Base-by-base conservation (phyloP, 1,284 basidiomycete genomes). In the Leccinum fallax region DNA sequence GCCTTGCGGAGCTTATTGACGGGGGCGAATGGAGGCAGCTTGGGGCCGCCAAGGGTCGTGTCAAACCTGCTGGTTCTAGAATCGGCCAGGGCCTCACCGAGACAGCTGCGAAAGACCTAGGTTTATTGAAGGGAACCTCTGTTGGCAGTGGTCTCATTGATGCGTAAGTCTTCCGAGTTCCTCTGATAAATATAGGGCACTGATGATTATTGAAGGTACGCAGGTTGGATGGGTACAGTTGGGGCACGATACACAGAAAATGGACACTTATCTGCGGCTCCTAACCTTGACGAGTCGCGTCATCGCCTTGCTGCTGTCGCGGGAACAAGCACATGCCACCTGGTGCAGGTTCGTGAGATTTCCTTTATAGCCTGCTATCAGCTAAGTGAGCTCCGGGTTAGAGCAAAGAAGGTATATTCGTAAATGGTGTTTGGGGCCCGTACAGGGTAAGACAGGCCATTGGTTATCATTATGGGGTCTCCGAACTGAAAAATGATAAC, bases 151-250 rank as follows among this genome's bases (percentile, higher is more conserved):
- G 88, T 24, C 85, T 99, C 53, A 98, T 99, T 70, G 97, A 99
- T 70, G 97, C 96, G 85, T 95, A 71, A 63, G 63, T 38, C 51
- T 40, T 19, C 5, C 24, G 28, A 48, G 30, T n/a, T 4, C 11
- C 13, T 38, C n/a, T 16, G 5, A 55, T 53, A 30, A 24, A 40
- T 5, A 10, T 53, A 26, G 6, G 16, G 46, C 24, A 26, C 43
- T 65, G 13, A 66, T 57, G 28, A 28, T 55, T 6, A 53, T 38
- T 62, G 24, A 65, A 94, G 92, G 7, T 98, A 98, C 76, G 95
- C 97, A 2, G 97, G 97, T n/a, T 99, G 97, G 97, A 83, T 99
- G 68, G 97, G 97, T 19, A 98, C 97, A 0, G 88, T 98, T 43
- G 97, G 93, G 8, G 96, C 95, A 8, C 80, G 87, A 21, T 88